Base-by-base conservation (phyloP, 106 monocot genomes). In the Platanthera guangdongensis region DNA sequence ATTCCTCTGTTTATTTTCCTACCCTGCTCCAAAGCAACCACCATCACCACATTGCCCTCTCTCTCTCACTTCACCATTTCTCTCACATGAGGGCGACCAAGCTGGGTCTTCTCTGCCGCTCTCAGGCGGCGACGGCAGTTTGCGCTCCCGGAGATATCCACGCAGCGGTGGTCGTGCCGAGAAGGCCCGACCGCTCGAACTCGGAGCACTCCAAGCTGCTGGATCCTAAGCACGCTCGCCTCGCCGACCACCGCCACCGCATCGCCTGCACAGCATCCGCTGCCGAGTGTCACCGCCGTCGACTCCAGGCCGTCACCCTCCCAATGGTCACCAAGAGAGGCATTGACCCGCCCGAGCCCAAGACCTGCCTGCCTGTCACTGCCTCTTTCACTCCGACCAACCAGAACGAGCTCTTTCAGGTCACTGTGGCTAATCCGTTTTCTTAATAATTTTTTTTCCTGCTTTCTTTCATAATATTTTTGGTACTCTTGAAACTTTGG, bases 51-150 rank as follows among this genome's bases (percentile, higher is more conserved):
- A n/a, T 25, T 46, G 55, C 70, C 18, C n/a, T n/a, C n/a, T n/a
- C n/a, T n/a, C n/a, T n/a, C n/a, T n/a, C n/a, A n/a, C n/a, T n/a
- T n/a, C n/a, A n/a, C n/a, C n/a, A n/a, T n/a, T n/a, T n/a, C n/a
- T n/a, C 13, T 11, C 7, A 15, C 9, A 87, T 87, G 87, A 87
- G 82, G 82, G 13, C 62, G 4, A 67, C 47, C 5, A 84, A 59
- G 68, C 68, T 80, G 77, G 71, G 84, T 65, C 53, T 84, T 75
- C 71, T 79, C 9, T 92, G 89, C 85, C 82, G 83, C 57, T 92
- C 92, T 8, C 85, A 87, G 11, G 84, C 87, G 32, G 78, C 89
- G 19, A 86, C 89, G 46, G 86, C 92, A 19, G 82, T 82, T 11
- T 92, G 92, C 85, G 45, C 82, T 14, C 81, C 89, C 53, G 79